Evolutionary conservation across 108 stramenopile species (phyloP).

Genomic region (Pseudonitzschia multistriata): DNA sequence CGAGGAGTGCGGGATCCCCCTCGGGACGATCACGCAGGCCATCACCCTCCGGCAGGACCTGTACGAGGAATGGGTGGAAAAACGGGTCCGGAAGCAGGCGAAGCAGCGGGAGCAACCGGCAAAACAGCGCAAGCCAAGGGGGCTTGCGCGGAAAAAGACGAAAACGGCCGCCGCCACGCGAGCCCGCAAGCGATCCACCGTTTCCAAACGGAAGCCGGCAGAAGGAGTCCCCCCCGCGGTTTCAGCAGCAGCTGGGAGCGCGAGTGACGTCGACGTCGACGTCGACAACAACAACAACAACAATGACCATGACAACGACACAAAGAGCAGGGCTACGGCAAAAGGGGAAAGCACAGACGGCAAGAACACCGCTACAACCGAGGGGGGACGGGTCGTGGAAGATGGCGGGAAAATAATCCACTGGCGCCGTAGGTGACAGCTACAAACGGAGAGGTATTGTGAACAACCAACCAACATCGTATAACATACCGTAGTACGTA

Average conservation of each 20-base stretch:
- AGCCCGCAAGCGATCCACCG: no score
- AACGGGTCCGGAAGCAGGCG: constrained; percentile 10
- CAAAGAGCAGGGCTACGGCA: neutral
- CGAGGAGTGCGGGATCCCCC: constrained; percentile 37
- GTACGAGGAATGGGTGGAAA: constrained; percentile 62
- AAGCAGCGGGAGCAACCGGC: neutral
- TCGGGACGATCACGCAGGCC: constrained; percentile 60
- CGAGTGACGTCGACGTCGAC: neutral
- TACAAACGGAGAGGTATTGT: no score
- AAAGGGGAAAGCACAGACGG: neutral
- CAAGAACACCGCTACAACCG: neutral
- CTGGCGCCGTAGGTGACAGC: constrained; percentile 12
- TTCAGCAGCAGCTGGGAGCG: no score
- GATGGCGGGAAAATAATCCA: constrained; percentile 15
- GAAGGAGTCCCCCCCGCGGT: no score
- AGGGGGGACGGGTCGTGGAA: neutral
- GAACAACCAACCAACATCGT: no score
- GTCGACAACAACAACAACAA: neutral
- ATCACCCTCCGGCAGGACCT: constrained; percentile 63
- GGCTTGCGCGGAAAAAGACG: neutral
- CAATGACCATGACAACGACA: neutral
- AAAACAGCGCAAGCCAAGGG: no score
- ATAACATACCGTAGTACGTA: no score
- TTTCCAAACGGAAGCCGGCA: no score
- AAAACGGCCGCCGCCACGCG: neutral